phyloP scores from a whole-genome alignment of 23 red algal genomes.

The Cyanidium caldarium region DNA sequence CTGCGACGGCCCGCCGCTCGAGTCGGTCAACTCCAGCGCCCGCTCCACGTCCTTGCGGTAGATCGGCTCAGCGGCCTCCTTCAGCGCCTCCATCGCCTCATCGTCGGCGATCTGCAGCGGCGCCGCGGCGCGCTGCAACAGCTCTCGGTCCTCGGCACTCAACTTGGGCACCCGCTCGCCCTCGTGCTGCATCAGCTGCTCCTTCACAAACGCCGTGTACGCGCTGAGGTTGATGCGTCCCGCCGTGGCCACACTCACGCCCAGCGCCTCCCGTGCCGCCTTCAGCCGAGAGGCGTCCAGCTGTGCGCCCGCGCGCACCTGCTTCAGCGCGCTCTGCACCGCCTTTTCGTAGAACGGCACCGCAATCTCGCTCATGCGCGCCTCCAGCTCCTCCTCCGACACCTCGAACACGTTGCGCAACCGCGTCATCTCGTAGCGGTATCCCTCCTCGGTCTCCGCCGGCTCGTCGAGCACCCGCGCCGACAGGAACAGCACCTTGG shows the following conservation, averaged over 20 bases:
- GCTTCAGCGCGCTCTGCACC: slow-evolving; percentile 21
- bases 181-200: slow-evolving; percentile 34
- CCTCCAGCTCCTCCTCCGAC: slow-evolving; percentile 34
- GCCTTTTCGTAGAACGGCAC: slow-evolving; percentile 62
- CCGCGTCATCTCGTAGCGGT: slow-evolving; percentile 60
- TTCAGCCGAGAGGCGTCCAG: slow-evolving; percentile 24
- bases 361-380: slow-evolving; percentile 44
- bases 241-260: slow-evolving; percentile 34
- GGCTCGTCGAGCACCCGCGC: slow-evolving; percentile 56
- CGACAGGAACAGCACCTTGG: slow-evolving; percentile 77
- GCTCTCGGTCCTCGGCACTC: slow-evolving; percentile 19
- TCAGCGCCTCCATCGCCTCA: slow-evolving; percentile 29
- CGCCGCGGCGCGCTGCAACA: slow-evolving; percentile 14
- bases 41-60: slow-evolving; percentile 37
- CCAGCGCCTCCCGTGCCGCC: slow-evolving; percentile 49
- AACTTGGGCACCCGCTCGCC: slow-evolving; percentile 5
- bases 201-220: slow-evolving; percentile 50
- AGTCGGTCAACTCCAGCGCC: slow-evolving; percentile 5
- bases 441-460: slow-evolving; percentile 82
- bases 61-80: slow-evolving; percentile 42
- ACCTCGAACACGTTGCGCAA: slow-evolving; percentile 63
- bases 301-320: slow-evolving; percentile 5
- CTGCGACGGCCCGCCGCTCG: not conserved
- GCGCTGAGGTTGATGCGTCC: slow-evolving; percentile 32
- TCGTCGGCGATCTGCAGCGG: slow-evolving; percentile 40